Base-by-base conservation (phyloP, 495 filamentous ascomycete genomes). In the Xylaria acuta region DNA sequence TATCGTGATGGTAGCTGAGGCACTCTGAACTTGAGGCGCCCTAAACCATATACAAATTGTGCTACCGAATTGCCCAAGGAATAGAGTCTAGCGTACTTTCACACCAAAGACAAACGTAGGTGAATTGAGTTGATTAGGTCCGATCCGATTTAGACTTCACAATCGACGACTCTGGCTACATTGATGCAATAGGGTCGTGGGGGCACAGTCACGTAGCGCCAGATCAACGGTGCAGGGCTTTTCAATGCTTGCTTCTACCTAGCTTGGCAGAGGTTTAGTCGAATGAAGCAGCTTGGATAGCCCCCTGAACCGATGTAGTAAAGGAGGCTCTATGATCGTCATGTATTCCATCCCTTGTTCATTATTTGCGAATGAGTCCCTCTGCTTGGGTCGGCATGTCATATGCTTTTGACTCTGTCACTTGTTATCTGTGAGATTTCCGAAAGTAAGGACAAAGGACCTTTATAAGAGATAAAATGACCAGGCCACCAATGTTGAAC, bases 401-500 rank as follows among this genome's bases (percentile, higher is more conserved):
- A 18, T 34, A 32, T 36, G 20, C 7, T 22, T 12, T 38, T 60
- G 32, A n/a, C 58, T n/a, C 30, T n/a, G 11, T 22, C 58, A 60
- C 58, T 22, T 60, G 18, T 60, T 38, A n/a, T 38, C 12, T 32
- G 53, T 56, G 14, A 56, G 25, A 30, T 32, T 32, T 56, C 53
- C 4, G 53, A 56, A 56, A 32, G 27, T 56, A 27, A 56, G 27
- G 53, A 32, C 53, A 30, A 56, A 30, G 53, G 27, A 7, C 27
- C 25, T 56, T 56, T 60, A 40, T 59, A 60, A 38, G 20, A 36
- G 20, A 12, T 22, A 8, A 36, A n/a, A 22, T 22, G 58, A 22
- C n/a, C 54, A 16, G 22, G 32, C 58, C 58, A 60, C 58, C 34
- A 60, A 60, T 40, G 58, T 12, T 22, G 34, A 60, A 22, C 58